Percentiles rank a stretch among this genome's conserved stretches.
phyloP scores from a whole-genome alignment of 257 asterid species.

The Lantana camara region DNA sequence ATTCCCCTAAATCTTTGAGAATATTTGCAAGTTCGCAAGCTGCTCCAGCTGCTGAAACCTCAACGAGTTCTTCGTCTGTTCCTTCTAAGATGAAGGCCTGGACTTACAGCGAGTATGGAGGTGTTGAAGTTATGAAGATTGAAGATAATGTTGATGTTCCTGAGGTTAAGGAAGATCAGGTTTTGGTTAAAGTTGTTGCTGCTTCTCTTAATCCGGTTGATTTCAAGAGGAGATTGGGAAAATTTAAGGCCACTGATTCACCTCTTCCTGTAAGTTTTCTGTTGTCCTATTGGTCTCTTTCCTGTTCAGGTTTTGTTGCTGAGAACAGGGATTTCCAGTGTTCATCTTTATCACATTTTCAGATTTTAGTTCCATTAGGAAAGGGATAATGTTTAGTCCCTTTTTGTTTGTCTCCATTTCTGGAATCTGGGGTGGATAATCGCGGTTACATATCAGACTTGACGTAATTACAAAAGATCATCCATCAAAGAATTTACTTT shows the following conservation, averaged over 20 bases:
- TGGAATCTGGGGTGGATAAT: too few relatives aligned
- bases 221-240: conserved; percentile 74
- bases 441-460: too few relatives aligned
- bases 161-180: conserved; percentile 67
- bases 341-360: too few relatives aligned
- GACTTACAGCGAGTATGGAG: conserved; percentile 78
- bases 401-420: too few relatives aligned
- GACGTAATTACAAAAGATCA: too few relatives aligned
- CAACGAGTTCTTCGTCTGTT: conserved; percentile 41
- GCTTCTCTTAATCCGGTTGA: conserved; percentile 94
- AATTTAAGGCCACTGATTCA: conserved; percentile 88
- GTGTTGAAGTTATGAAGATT: conserved; percentile 71
- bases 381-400: too few relatives aligned
- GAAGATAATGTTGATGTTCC: conserved; percentile 64
- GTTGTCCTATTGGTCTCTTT: background rate
- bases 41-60: conserved; percentile 47
- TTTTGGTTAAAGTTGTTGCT: conserved; percentile 78
- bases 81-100: conserved; percentile 87
- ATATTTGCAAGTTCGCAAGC: conserved; percentile 61
- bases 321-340: too few relatives aligned
- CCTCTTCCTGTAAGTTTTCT: conserved; percentile 75
- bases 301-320: background rate
- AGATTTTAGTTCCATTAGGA: too few relatives aligned
- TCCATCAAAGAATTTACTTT: too few relatives aligned
- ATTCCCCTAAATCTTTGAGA: conserved; percentile 31